Evolutionary conservation across 305 asterid species (phyloP).

Genomic region (Fraxinus floribunda): DNA sequence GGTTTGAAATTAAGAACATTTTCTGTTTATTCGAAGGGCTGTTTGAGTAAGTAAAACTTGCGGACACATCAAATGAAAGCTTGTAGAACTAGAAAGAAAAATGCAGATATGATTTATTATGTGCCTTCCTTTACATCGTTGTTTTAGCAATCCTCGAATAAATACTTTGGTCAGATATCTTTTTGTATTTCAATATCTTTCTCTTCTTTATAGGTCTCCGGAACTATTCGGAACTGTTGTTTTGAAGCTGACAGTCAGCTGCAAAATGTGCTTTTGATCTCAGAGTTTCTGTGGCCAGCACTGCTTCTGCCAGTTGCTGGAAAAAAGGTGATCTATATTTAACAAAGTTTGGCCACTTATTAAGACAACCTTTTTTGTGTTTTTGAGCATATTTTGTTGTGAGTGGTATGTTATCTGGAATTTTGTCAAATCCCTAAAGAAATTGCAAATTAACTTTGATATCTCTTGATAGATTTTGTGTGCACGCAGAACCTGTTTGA

Average conservation of each 20-base stretch:
- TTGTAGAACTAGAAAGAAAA: not conserved
- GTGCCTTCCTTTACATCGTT: not conserved
- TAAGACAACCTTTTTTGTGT: not conserved
- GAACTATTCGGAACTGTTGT: constrained; percentile 93
- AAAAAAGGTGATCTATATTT: constrained; percentile 58
- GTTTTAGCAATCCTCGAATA: not conserved
- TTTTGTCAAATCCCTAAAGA: not conserved
- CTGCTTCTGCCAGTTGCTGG: constrained; percentile 93
- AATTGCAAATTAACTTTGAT: not conserved
- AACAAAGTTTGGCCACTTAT: not conserved
- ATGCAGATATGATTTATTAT: not conserved
- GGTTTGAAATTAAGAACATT: not conserved
- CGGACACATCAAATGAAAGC: not conserved
- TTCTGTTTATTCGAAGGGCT: not conserved
- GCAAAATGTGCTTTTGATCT: constrained; percentile 72
- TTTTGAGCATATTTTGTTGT: not conserved
- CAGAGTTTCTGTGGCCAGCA: constrained; percentile 97
- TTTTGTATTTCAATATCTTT: not conserved
- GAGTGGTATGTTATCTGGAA: not conserved
- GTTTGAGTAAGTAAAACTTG: not conserved
- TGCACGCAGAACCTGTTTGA: not conserved
- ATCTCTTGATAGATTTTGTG: not conserved
- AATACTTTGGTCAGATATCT: not conserved
- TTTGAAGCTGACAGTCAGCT: constrained; percentile 89
- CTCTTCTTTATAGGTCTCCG: constrained; percentile 58